A percentile compares a stretch with the other conserved stretches of the same genome.
These are phyloP conservation scores for Citrus sp. DNA, from an alignment of 345 rosid species.

Conservation along the genomic window DNA sequence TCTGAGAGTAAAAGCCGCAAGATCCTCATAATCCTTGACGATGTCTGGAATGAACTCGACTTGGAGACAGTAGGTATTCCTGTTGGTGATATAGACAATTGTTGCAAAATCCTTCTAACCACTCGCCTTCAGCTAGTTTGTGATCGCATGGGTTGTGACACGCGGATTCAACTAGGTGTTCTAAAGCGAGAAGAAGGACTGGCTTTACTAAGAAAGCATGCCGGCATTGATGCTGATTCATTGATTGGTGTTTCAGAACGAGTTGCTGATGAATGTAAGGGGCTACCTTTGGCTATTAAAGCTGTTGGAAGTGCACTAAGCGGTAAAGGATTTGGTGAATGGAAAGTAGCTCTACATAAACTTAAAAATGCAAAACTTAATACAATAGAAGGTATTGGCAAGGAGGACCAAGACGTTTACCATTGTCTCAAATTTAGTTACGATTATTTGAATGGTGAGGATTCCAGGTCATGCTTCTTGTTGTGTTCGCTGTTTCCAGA, in stretches of 20 bases:
- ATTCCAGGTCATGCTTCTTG: background rate
- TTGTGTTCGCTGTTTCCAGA: slow-evolving; percentile 17
- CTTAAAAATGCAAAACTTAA: background rate
- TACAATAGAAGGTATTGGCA: background rate
- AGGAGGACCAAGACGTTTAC: background rate
- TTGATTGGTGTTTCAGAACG: background rate
- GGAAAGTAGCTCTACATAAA: background rate
- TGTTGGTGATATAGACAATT: too few relatives aligned
- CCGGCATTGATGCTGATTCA: background rate
- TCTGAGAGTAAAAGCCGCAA: background rate
- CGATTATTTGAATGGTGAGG: background rate
- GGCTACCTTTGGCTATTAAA: background rate
- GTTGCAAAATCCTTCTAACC: background rate
- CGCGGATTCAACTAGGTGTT: background rate
- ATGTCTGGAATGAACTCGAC: background rate
- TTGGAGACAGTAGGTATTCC: background rate
- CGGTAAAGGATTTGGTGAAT: background rate
- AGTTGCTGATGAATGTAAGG: background rate
- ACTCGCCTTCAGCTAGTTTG: background rate
- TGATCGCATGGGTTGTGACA: background rate
- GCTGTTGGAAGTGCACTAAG: background rate
- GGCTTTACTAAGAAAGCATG: background rate
- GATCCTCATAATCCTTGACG: background rate
- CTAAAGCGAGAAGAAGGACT: background rate
- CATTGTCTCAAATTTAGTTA: background rate